Evolutionary conservation across 306 rosid species (phyloP).

Genomic region (Oxytropis ochrocephala): DNA sequence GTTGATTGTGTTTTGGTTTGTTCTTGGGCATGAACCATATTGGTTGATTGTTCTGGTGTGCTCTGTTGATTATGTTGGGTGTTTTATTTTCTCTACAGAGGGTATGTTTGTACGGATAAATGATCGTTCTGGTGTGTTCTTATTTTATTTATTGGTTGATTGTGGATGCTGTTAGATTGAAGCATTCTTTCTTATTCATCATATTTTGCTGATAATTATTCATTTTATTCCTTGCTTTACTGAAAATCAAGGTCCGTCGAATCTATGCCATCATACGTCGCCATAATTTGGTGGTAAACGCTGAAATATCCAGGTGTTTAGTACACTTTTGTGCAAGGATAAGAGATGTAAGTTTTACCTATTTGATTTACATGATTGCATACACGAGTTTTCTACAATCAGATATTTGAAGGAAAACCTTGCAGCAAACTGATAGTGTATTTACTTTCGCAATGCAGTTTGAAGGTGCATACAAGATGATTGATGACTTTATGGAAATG

Average conservation of each 20-base stretch:
- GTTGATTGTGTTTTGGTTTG: too few relatives aligned
- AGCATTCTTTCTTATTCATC: conserved; percentile 1
- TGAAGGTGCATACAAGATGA: conserved; percentile 56
- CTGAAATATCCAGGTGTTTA: conserved; percentile 64
- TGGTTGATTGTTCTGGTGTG: too few relatives aligned
- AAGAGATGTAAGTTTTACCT: conserved; percentile 63
- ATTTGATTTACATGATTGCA: conserved; percentile 9
- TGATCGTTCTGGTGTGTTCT: too few relatives aligned
- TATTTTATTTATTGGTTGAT: background rate
- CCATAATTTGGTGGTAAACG: conserved; percentile 36
- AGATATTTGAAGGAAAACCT: background rate
- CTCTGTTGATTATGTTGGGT: too few relatives aligned
- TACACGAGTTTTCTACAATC: conserved; percentile 1
- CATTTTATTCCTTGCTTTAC: conserved; percentile 9
- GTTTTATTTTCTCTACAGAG: too few relatives aligned
- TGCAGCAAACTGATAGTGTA: background rate
- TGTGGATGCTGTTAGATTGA: background rate
- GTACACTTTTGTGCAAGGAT: conserved; percentile 50
- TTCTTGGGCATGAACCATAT: too few relatives aligned
- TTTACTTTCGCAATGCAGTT: conserved; percentile 45
- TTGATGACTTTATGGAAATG: conserved; percentile 44
- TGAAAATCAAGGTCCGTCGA: conserved; percentile 49
- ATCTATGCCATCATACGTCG: conserved; percentile 47
- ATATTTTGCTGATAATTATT: conserved; percentile 13
- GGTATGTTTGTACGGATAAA: too few relatives aligned